Percentiles rank a stretch among this genome's conserved stretches.
Conservation (phyloP, 257 asterid species). For the Jacaranda mimosifolia region DNA sequence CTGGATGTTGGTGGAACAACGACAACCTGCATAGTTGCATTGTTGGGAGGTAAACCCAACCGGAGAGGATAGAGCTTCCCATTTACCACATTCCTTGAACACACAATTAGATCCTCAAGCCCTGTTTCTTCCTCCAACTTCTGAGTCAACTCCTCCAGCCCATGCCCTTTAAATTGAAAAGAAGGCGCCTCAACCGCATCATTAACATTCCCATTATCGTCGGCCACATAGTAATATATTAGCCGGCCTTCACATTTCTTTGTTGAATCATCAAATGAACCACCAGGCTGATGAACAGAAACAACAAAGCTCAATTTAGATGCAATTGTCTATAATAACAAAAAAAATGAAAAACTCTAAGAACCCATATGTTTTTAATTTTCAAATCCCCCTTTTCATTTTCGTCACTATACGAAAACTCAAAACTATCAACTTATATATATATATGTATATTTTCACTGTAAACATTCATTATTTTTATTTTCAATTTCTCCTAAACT, state of each 20-base stretch:
- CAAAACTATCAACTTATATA: too few relatives aligned
- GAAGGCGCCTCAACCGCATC: slow-evolving; percentile 57
- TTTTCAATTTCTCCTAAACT: too few relatives aligned
- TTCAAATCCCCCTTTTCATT: too few relatives aligned
- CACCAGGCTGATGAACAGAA: slow-evolving; percentile 44
- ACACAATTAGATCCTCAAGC: slow-evolving; percentile 63
- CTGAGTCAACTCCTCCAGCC: slow-evolving; percentile 68
- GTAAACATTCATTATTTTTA: too few relatives aligned
- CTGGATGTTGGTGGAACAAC: slow-evolving; percentile 81
- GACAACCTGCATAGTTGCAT: slow-evolving; percentile 82
- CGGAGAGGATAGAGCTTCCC: slow-evolving; percentile 87
- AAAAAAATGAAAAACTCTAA: too few relatives aligned
- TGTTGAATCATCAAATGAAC: slow-evolving; percentile 40
- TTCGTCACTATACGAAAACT: too few relatives aligned
- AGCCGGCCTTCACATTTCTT: slow-evolving; percentile 69
- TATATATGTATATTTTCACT: too few relatives aligned
- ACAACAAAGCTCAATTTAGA: slow-evolving; percentile 19
- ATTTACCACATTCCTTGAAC: slow-evolving; percentile 66
- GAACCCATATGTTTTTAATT: too few relatives aligned
- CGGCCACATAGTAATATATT: slow-evolving; percentile 67
- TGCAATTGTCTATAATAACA: too few relatives aligned
- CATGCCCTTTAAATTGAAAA: slow-evolving; percentile 73
- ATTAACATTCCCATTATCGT: slow-evolving; percentile 62
- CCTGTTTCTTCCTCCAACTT: slow-evolving; percentile 81
- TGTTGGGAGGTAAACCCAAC: slow-evolving; percentile 89